These are phyloP conservation scores for Macrophomina phaseolina DNA, from an alignment of 2,329 filamentous ascomycete species.

Conservation along the genomic window DNA sequence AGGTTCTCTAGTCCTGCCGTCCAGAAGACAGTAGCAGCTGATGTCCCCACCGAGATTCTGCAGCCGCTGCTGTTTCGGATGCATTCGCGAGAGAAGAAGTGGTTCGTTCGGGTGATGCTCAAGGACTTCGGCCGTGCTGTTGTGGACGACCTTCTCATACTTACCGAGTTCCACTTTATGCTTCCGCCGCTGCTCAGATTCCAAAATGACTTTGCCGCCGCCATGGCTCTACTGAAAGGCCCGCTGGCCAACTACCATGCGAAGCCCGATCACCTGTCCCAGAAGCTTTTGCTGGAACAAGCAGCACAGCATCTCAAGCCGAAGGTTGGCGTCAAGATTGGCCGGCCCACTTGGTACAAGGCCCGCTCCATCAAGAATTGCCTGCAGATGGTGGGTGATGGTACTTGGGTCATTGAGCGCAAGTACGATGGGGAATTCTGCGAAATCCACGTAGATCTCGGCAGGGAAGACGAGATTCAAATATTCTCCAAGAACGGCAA, in stretches of 20 bases:
- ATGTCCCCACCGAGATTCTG: constrained; percentile 49
- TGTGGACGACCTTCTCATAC: constrained; percentile 63
- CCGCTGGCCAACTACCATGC: constrained; percentile 47
- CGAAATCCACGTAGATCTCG: constrained; percentile 80
- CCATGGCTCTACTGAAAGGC: constrained; percentile 60
- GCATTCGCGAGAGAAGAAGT: constrained; percentile 76
- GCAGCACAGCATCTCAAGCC: constrained; percentile 48
- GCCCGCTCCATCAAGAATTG: constrained; percentile 71
- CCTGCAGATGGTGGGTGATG: constrained; percentile 64
- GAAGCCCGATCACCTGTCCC: constrained; percentile 41
- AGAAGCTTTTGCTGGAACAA: constrained; percentile 41
- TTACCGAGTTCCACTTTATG: constrained; percentile 69
- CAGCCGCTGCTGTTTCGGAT: constrained; percentile 64
- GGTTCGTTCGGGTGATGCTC: constrained; percentile 80
- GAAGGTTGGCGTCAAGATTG: constrained; percentile 52
- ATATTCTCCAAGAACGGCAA: constrained; percentile 95
- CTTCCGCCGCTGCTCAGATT: constrained; percentile 74
- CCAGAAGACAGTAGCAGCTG: constrained; percentile 33
- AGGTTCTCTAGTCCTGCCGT: constrained; percentile 70
- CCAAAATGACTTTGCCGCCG: constrained; percentile 69
- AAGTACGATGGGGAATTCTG: constrained; percentile 93
- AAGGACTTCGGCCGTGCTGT: constrained; percentile 75
- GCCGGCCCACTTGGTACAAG: constrained; percentile 53
- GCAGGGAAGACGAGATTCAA: constrained; percentile 65
- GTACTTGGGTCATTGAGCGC: constrained; percentile 74